Percentiles rank a stretch among this genome's conserved stretches.
Conservation (phyloP, 179 eudicot species). For the Beta lomatogona region DNA sequence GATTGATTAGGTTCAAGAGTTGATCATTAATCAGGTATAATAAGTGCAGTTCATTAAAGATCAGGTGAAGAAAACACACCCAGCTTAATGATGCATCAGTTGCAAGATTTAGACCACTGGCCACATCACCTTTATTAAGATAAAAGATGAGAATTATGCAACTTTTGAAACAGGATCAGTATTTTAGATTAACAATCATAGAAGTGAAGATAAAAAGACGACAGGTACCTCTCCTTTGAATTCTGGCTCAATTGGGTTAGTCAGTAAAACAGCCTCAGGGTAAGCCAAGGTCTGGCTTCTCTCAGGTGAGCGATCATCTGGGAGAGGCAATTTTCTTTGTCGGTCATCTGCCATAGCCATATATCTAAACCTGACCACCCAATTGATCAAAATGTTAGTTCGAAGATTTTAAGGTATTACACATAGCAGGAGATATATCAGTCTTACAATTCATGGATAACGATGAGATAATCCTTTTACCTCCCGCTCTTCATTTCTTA, state of each 20-base stretch:
- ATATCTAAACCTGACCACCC: constrained; percentile 62
- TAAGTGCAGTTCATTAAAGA: not conserved
- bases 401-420: not conserved
- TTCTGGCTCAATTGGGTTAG: constrained; percentile 65
- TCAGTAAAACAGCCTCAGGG: constrained; percentile 84
- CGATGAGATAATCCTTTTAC: not conserved
- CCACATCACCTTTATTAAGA: not conserved
- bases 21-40: too few relatives aligned
- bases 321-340: constrained; percentile 78
- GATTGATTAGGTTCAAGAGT: too few relatives aligned
- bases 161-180: not conserved
- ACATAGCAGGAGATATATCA: not conserved
- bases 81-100: not conserved
- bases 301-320: constrained; percentile 68
- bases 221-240: constrained; percentile 73
- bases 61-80: not conserved
- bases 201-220: not conserved
- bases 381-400: not conserved
- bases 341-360: constrained; percentile 85
- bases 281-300: constrained; percentile 71
- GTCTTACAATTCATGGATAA: not conserved
- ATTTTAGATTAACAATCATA: not conserved
- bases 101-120: not conserved
- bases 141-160: not conserved
- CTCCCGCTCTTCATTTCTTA: not conserved